Conservation (phyloP, 2,329 filamentous ascomycete genomes). For the Sclerotinia glacialis region DNA sequence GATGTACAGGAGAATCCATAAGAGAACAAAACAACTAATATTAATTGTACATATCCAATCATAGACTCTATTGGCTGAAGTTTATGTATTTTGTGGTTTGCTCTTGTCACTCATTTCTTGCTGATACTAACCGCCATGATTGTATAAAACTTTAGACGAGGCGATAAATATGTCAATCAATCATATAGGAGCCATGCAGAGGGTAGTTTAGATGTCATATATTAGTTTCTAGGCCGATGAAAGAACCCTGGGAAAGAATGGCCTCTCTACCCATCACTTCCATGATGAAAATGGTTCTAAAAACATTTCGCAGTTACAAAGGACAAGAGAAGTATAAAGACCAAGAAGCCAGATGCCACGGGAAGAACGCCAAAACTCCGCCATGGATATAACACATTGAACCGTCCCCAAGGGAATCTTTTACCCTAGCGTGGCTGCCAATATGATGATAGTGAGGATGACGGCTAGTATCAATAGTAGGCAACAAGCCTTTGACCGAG, state of each 20-base stretch:
- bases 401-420: not conserved
- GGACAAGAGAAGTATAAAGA: constrained; percentile 8
- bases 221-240: not conserved
- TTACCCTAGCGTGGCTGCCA: constrained; percentile 78
- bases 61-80: not conserved
- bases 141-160: not conserved
- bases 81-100: constrained; percentile 8
- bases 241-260: not conserved
- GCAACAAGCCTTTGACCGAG: constrained; percentile 91
- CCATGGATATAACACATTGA: constrained; percentile 19
- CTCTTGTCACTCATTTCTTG: not conserved
- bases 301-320: constrained; percentile 9
- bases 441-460: constrained; percentile 82
- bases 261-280: not conserved
- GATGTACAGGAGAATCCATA: not conserved
- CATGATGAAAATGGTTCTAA: constrained; percentile 3
- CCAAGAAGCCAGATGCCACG: not conserved
- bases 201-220: constrained; percentile 1
- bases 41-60: not conserved
- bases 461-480: constrained; percentile 83
- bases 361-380: constrained; percentile 24
- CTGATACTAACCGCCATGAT: not conserved
- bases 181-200: not conserved
- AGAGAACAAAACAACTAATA: not conserved
- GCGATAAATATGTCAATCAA: not conserved